Conservation (phyloP, 2,329 filamentous ascomycete species). For the Arthrobotrys musiformis region DNA sequence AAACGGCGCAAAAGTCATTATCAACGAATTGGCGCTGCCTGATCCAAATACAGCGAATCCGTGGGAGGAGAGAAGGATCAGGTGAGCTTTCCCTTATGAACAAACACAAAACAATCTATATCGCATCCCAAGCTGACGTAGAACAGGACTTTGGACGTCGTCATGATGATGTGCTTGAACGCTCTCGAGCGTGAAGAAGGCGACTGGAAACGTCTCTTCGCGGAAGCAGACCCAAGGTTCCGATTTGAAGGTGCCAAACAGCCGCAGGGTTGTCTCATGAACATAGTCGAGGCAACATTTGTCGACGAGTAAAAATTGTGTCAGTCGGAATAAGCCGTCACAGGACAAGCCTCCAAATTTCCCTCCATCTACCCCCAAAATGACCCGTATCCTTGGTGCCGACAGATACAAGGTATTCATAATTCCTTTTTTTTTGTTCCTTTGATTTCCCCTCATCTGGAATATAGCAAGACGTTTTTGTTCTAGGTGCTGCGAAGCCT, state of each 20-base stretch:
- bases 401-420: not conserved
- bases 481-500: not conserved
- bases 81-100: conserved; percentile 48
- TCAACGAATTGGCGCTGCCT: conserved; percentile 62
- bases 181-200: conserved; percentile 61
- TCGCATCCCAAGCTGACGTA: conserved; percentile 56
- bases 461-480: not conserved
- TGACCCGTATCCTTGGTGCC: not conserved
- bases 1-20: conserved; percentile 67
- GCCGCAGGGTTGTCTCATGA: conserved; percentile 52
- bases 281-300: conserved; percentile 54
- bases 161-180: conserved; percentile 62
- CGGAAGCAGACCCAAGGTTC: conserved; percentile 57
- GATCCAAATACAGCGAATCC: conserved; percentile 51
- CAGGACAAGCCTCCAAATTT: not conserved
- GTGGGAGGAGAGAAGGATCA: conserved; percentile 58
- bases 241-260: conserved; percentile 46
- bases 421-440: conserved; percentile 9
- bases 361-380: not conserved
- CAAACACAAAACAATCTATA: too few species aligned
- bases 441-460: not conserved
- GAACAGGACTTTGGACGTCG: conserved; percentile 61
- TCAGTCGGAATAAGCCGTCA: not conserved
- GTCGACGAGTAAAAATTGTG: not conserved
- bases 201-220: conserved; percentile 61